Evolutionary conservation across 208 protist species (phyloP).

Genomic region (Trypanosoma congolense): DNA sequence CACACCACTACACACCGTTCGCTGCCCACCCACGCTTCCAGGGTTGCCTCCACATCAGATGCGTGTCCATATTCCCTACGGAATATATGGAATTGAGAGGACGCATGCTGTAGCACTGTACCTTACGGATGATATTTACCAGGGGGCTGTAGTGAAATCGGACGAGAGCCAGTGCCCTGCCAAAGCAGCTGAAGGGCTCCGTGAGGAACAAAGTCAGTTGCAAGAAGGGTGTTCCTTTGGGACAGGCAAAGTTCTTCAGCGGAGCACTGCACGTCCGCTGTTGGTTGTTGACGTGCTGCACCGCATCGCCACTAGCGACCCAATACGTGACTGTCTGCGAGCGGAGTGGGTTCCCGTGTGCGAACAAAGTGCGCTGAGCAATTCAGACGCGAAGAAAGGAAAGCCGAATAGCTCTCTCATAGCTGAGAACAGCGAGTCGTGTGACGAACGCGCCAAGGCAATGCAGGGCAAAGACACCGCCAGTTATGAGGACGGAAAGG

Average conservation of each 20-base stretch:
- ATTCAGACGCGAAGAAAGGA: neutral
- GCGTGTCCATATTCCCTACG: constrained; percentile 46
- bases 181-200: neutral
- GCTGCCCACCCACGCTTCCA: constrained; percentile 68
- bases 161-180: neutral
- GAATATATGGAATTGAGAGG: constrained; percentile 38
- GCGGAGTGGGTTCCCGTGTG: neutral
- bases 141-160: constrained; percentile 27
- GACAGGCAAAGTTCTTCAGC: constrained; percentile 19
- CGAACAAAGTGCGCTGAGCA: neutral
- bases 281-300: constrained; percentile 58
- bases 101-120: constrained; percentile 70
- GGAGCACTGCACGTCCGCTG: constrained; percentile 32
- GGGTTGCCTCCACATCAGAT: constrained; percentile 52
- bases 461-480: neutral
- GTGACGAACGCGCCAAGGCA: neutral
- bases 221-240: constrained; percentile 4
- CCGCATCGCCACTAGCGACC: constrained; percentile 39
- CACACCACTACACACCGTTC: constrained; percentile 52
- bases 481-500: neutral
- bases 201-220: neutral
- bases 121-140: constrained; percentile 50
- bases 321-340: constrained; percentile 13
- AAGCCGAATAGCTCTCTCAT: neutral
- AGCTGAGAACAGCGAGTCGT: neutral